Base-by-base conservation (phyloP, 2,329 filamentous ascomycete genomes). In the Fusarium udum region DNA sequence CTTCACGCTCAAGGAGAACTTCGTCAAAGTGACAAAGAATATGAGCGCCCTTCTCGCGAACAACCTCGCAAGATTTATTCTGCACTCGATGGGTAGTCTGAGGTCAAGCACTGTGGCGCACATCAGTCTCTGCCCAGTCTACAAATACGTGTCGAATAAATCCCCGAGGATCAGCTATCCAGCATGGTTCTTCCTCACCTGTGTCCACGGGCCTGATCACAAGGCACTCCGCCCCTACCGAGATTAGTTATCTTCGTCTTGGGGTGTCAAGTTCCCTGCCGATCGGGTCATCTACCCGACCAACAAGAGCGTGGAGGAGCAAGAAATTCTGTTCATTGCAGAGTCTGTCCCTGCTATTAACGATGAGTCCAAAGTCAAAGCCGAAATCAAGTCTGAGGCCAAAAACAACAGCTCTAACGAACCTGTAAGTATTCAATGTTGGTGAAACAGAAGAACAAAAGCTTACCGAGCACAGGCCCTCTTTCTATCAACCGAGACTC, bases 11-110 rank as follows among this genome's bases (percentile, higher is more conserved):
- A 14, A 5, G 3, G 9, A 11, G 8, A 26, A 15, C 6, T 52
- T 36, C 4, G 32, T 13, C n/a, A 2, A 7, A 3, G 49, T 52
- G 8, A 52, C 3, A 0, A 36, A 52, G 3, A 13, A 36, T 3
- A 52, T 52, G 49, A 52, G n/a, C 32, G 16, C 22, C 13, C 2
- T 36, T 3, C 49, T 52, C 5, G n/a, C 49, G 1, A 26, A 52
- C n/a, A 34, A 36, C 32, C 49, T 43, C 6, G 26, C 26, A 28
- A 7, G 26, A 28, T 28, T 28, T 28, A 7, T 28, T 28, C 26
- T 6, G 5, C 26, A 28, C 26, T 6, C 6, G 6, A 6, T 28
- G 5, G 26, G 26, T 6, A 6, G 5, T 28, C 26, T 28, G 26
- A 28, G 26, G 5, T 7, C 26, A 28, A 28, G 6, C 26, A 7